Evolutionary conservation across 192 early-diverging fungal species (phyloP).

Genomic region (Diversispora eburnea): DNA sequence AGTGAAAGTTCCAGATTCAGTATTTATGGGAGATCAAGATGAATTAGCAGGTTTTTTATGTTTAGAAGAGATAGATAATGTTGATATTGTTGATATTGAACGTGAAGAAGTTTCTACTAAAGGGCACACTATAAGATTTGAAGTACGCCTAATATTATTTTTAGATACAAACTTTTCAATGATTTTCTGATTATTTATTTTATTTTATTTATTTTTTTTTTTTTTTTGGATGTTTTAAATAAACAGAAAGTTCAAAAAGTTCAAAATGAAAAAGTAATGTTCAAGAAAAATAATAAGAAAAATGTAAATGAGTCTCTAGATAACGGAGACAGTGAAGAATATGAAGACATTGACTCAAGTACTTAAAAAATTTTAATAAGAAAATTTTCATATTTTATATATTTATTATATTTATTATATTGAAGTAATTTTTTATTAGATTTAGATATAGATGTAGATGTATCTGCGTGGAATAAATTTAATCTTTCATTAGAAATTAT

Average conservation of each 20-base stretch:
- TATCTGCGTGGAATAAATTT: constrained; percentile 70
- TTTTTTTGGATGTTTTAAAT: too few relatives aligned
- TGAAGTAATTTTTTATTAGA: not conserved
- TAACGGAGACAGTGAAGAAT: too few relatives aligned
- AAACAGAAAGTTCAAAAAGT: too few relatives aligned
- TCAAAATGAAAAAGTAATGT: too few relatives aligned
- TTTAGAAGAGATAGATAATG: constrained; percentile 83
- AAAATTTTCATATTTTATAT: constrained; percentile 18
- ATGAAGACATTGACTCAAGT: too few relatives aligned
- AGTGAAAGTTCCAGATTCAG: constrained; percentile 7
- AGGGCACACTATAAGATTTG: constrained; percentile 69
- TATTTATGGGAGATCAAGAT: constrained; percentile 48
- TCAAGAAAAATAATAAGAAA: too few relatives aligned
- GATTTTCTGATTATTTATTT: too few relatives aligned
- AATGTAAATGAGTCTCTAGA: too few relatives aligned
- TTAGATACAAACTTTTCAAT: not conserved
- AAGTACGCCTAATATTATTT: constrained; percentile 40
- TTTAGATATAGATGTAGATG: constrained; percentile 50
- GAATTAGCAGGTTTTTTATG: constrained; percentile 79
- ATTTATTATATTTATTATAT: not conserved
- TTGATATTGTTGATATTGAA: constrained; percentile 80
- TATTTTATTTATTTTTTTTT: too few relatives aligned
- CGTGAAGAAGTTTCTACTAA: constrained; percentile 65
- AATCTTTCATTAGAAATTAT: constrained; percentile 55
- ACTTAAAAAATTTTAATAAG: not conserved